A percentile compares a stretch with the other conserved stretches of the same genome.
Conservation (phyloP, 495 filamentous ascomycete genomes). For the Podospora appendiculata region DNA sequence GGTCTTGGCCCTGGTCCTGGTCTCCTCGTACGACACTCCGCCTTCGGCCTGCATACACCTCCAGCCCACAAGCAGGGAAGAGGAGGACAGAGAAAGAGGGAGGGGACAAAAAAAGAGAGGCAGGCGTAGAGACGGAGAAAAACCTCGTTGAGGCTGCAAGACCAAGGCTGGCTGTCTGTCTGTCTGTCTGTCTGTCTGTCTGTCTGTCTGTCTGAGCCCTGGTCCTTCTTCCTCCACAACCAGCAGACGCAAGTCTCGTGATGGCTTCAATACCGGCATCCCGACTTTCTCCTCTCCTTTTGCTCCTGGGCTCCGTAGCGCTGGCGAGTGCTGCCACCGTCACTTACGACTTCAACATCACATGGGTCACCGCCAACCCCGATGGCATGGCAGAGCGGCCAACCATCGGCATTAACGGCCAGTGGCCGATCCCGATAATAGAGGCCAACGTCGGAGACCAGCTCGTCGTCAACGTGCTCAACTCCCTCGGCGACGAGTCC, state of each 20-base stretch:
- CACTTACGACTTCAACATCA: conserved; percentile 69
- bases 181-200: too few species aligned
- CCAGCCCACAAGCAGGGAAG: too few species aligned
- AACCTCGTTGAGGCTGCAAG: too few species aligned
- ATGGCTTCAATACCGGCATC: background rate
- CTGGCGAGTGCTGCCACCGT: conserved; percentile 47
- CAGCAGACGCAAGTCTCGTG: background rate
- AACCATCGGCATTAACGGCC: conserved; percentile 65
- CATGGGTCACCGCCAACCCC: conserved; percentile 75
- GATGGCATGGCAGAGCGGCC: conserved; percentile 57
- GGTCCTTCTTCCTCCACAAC: background rate
- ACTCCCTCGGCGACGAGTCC: conserved; percentile 61
- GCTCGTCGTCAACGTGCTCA: conserved; percentile 63
- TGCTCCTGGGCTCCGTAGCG: conserved; percentile 6
- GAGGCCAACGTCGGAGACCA: conserved; percentile 63
- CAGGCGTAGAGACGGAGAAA: too few species aligned
- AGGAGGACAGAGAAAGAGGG: too few species aligned
- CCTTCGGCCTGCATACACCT: background rate
- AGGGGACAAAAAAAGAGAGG: too few species aligned
- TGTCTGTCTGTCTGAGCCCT: background rate
- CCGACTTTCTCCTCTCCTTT: conserved; percentile 1
- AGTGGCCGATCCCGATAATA: conserved; percentile 70
- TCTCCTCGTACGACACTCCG: conserved; percentile 3
- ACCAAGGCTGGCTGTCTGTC: too few species aligned
- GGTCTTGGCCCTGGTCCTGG: background rate